Evolutionary conservation across 2,329 filamentous ascomycete species (phyloP).

Genomic region (Trichoderma sp.): DNA sequence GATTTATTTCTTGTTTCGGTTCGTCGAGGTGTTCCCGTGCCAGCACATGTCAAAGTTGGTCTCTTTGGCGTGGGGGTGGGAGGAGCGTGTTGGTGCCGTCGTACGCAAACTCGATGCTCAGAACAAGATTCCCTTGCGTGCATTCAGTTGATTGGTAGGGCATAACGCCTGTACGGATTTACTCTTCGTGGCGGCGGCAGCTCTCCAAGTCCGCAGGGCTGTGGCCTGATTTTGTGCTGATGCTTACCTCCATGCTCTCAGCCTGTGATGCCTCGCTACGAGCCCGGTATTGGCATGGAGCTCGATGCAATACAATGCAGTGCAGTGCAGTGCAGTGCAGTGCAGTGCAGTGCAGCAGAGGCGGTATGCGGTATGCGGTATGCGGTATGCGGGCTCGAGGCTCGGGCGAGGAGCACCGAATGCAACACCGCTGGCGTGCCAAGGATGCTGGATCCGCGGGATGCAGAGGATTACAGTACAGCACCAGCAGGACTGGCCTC

Average conservation of each 20-base stretch:
- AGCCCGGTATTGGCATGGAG: background rate
- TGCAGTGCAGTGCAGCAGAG: background rate
- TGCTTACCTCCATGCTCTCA: background rate
- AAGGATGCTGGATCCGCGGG: background rate
- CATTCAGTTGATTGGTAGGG: background rate
- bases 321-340: too few relatives aligned
- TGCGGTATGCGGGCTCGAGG: background rate
- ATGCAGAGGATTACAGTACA: background rate
- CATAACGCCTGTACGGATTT: too few relatives aligned
- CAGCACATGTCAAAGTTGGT: background rate
- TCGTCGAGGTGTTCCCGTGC: background rate
- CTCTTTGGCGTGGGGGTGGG: background rate
- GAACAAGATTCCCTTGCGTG: background rate
- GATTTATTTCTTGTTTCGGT: background rate
- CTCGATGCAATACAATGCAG: background rate
- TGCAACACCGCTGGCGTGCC: background rate
- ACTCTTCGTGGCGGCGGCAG: background rate
- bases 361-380: background rate
- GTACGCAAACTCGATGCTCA: background rate
- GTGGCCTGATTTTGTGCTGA: background rate
- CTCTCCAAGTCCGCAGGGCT: background rate
- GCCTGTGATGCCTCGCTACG: background rate
- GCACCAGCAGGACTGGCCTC: background rate
- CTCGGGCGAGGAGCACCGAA: background rate
- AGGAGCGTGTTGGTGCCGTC: background rate